Evolutionary conservation across 2,329 filamentous ascomycete species (phyloP), one percentile per base, ranked within the genome.

Genomic region (Xylaria sp.): DNA sequence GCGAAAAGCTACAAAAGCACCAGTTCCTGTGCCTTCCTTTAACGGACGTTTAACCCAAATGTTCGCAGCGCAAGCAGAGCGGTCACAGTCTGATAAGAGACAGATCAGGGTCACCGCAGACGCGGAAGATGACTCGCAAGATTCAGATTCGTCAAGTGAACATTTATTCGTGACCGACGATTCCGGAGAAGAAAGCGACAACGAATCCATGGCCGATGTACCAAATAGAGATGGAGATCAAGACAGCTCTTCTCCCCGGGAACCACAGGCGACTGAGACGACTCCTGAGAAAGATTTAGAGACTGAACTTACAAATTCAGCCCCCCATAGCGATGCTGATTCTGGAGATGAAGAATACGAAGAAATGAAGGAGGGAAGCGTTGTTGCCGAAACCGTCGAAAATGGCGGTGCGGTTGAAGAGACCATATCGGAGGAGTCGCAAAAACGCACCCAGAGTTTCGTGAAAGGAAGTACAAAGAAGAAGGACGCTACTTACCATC

Each of bases 401-500:
- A 66, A 69, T 9, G 73, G 73, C 32, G 74, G 78, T 56, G 72
- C 73, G 13, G 56, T 72, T 4, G 64, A 68, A n/a, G 66, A 73
- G 3, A 70, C 71, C 18, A 63, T 72, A 7, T 78, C 76, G n/a
- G 81, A 82, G 59, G 81, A 83, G 28, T 77, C 78, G 18, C 76
- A 83, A 52, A 82, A 81, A 72, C 82, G 83, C 15, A 80, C 79
- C 9, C 75, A 81, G 37, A 75, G 77, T 63, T 82, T 89, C 13
- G 79, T 91, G 41, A 90, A 88, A 75, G 84, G 86, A 15, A 79
- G 82, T n/a, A 79, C 82, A 1, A 88, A 79, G 73, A 85, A 86
- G 65, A 91, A 90, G 75, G 85, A 89, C 70, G 83, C 85, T 6
- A 91, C 88, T 0, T 76, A 88, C 5, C 82, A 86, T 34, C 80